These are phyloP conservation scores for Canavalia ensiformis DNA, from an alignment of 306 rosid species.

Conservation along the genomic window DNA sequence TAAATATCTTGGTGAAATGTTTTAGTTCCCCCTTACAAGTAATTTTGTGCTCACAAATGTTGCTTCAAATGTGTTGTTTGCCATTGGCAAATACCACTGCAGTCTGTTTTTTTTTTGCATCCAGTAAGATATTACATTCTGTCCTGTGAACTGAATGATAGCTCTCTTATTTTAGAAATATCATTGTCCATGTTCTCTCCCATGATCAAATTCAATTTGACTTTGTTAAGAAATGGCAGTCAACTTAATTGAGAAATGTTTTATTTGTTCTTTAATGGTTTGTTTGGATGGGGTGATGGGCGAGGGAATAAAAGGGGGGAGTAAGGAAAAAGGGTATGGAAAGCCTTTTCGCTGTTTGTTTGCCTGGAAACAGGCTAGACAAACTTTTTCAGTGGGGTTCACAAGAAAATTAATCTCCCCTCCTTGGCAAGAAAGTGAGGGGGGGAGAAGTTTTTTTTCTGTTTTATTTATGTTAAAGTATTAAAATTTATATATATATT, in stretches of 20 bases:
- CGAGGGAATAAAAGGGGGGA: too few species aligned
- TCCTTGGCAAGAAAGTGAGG: too few species aligned
- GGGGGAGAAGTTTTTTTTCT: too few species aligned
- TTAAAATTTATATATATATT: too few species aligned
- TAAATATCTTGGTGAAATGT: background rate
- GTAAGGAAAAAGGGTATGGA: too few species aligned
- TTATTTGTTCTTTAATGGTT: background rate
- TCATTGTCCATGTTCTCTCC: background rate
- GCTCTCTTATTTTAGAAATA: background rate
- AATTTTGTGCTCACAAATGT: background rate
- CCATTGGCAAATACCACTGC: background rate
- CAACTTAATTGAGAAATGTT: background rate
- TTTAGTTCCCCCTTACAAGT: background rate
- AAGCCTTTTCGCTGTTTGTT: too few species aligned
- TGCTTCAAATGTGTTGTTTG: background rate
- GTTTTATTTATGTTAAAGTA: too few species aligned
- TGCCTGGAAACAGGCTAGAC: too few species aligned
- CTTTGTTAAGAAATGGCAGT: background rate
- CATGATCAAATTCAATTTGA: background rate
- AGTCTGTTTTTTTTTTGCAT: background rate
- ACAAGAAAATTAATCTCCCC: too few species aligned
- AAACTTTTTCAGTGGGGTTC: too few species aligned
- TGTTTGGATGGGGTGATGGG: too few species aligned
- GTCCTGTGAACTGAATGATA: background rate
- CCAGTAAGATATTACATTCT: too few species aligned